Evolutionary conservation across 352 stramenopile genomes (phyloP).

Genomic region (Chrysophaeum taylorii): DNA sequence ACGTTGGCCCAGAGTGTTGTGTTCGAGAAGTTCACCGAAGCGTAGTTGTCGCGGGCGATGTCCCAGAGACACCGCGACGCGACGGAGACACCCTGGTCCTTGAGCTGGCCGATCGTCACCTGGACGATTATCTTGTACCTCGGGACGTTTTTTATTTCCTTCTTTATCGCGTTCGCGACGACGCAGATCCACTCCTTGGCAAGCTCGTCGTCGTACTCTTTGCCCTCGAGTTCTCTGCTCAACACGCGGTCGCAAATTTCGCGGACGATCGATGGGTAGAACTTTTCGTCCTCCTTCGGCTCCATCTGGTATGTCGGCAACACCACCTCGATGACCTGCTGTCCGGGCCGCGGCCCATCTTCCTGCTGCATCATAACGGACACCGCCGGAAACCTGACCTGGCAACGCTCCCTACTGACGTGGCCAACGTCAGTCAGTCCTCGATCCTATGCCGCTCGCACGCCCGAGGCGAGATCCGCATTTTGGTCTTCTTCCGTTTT

Average conservation of each 20-base stretch:
- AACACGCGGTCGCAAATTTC: constrained; percentile 40
- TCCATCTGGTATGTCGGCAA: constrained; percentile 41
- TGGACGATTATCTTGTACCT: constrained; percentile 87
- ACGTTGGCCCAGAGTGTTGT: constrained; percentile 72
- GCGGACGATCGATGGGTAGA: constrained; percentile 43
- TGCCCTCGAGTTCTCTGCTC: constrained; percentile 28
- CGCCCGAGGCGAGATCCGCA: too few species aligned
- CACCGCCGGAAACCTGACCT: too few species aligned
- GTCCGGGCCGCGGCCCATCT: constrained; percentile 19
- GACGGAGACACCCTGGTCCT: constrained; percentile 79
- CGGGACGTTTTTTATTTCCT: constrained; percentile 42
- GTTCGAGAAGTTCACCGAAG: constrained; percentile 67
- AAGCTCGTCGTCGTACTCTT: constrained; percentile 31
- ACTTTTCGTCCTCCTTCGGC: constrained; percentile 38
- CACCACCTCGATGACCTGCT: constrained; percentile 36
- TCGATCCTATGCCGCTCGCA: too few species aligned
- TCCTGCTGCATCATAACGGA: constrained; percentile 26
- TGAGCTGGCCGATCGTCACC: constrained; percentile 79
- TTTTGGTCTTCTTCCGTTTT: too few species aligned
- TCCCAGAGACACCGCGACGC: constrained; percentile 84
- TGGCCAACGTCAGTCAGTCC: too few species aligned
- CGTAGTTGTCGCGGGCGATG: constrained; percentile 81
- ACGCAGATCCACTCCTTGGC: constrained; percentile 36
- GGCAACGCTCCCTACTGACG: too few species aligned
- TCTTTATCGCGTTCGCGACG: constrained; percentile 37